phyloP scores from a whole-genome alignment of 202 grass and related monocot species.

The Carex arenaria region DNA sequence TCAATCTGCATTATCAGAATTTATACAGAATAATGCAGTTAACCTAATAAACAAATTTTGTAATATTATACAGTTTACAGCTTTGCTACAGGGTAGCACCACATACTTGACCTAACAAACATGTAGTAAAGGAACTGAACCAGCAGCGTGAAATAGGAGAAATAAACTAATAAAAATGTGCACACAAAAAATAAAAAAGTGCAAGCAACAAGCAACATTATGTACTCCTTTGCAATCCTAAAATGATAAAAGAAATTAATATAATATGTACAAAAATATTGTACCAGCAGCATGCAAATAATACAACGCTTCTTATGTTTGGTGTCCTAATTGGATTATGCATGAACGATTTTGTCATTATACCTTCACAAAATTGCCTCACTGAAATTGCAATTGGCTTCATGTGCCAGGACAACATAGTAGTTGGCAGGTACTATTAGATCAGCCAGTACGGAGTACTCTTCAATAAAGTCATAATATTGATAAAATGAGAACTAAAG shows the following conservation, averaged over 20 bases:
- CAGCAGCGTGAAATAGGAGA: neutral
- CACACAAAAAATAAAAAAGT: neutral
- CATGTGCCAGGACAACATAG: neutral
- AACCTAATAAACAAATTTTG: neutral
- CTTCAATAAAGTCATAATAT: neutral
- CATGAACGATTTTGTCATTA: neutral
- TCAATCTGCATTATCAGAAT: conserved; percentile 61
- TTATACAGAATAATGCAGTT: neutral
- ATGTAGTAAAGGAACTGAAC: neutral
- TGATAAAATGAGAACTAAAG: neutral
- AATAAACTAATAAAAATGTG: neutral
- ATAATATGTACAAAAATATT: neutral
- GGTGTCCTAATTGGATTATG: neutral
- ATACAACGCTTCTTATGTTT: neutral
- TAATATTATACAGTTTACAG: neutral
- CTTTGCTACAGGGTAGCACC: neutral
- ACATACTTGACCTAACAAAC: neutral
- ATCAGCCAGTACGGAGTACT: neutral
- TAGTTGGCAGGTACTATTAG: neutral
- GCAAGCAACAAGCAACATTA: neutral
- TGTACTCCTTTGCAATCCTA: neutral
- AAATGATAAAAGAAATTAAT: neutral
- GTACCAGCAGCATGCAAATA: neutral
- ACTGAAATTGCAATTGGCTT: neutral
- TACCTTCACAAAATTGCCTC: neutral